A percentile compares a stretch with the other conserved stretches of the same genome.
These are phyloP conservation scores for Heritiera fomes DNA, from an alignment of 345 rosid species.

Conservation along the genomic window DNA sequence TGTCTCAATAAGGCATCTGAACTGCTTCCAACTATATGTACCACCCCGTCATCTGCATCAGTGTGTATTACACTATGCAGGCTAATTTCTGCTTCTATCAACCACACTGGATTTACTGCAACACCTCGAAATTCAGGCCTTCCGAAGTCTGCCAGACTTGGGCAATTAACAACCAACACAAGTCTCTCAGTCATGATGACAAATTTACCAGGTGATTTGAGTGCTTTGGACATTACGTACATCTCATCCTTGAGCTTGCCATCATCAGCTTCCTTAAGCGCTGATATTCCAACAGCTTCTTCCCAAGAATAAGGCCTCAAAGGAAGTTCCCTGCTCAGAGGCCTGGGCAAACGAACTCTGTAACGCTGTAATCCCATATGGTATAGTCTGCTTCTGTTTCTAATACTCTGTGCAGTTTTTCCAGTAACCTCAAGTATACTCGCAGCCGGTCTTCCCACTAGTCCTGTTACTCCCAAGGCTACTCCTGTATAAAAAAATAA, in stretches of 20 bases:
- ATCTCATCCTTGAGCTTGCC: slow-evolving; percentile 65
- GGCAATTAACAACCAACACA: slow-evolving; percentile 61
- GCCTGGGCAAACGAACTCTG: slow-evolving; percentile 77
- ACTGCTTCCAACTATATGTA: slow-evolving; percentile 79
- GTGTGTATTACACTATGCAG: slow-evolving; percentile 76
- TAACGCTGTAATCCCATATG: slow-evolving; percentile 55
- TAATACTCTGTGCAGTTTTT: slow-evolving; percentile 89
- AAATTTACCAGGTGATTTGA: slow-evolving; percentile 68
- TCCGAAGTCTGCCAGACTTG: slow-evolving; percentile 59
- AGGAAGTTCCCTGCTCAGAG: slow-evolving; percentile 76
- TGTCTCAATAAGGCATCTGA: slow-evolving; percentile 59
- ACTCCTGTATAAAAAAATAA: slow-evolving; percentile 47
- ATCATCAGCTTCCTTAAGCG: slow-evolving; percentile 66
- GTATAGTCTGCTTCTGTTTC: slow-evolving; percentile 73
- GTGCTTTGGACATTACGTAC: slow-evolving; percentile 66
- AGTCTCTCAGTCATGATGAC: slow-evolving; percentile 63
- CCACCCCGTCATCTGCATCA: slow-evolving; percentile 46
- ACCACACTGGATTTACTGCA: slow-evolving; percentile 65
- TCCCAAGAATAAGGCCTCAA: slow-evolving; percentile 88
- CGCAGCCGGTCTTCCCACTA: slow-evolving; percentile 95
- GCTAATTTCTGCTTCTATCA: slow-evolving; percentile 64
- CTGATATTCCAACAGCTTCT: slow-evolving; percentile 80
- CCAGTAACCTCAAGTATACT: slow-evolving; percentile 95
- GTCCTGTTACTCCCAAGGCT: slow-evolving; percentile 89
- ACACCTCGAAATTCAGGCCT: slow-evolving; percentile 74